Base-by-base conservation (phyloP, 768 basidiomycete genomes). In the Lactarius akahatsu region DNA sequence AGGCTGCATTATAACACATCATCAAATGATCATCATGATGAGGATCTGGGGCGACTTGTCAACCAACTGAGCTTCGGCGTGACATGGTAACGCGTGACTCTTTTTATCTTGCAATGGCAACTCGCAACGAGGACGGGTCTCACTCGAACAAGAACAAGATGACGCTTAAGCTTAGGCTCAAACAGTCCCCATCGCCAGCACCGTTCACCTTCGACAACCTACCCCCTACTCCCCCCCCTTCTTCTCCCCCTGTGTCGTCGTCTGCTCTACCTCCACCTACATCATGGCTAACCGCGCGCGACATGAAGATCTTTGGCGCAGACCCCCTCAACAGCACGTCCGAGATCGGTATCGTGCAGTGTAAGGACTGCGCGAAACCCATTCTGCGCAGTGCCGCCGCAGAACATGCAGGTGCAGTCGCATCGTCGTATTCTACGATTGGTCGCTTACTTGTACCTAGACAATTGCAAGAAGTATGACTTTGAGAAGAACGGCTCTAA, bases 221-320 rank as follows among this genome's bases (percentile, higher is more conserved):
- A 2, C 72, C 77, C 2, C 59, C 70, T 16, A 71, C 70, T 2
- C 78, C 82, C 0, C 73, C 79, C 9, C 77, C 81, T 0, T 75
- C 77, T 13, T 66, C 59, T 1, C 62, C 73, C 4, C 69, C 79
- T 7, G 67, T 73, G 1, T 36, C 64, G 0, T 7, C 2, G 6
- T 34, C 23, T 26, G 52, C 40, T 11, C 76, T 86, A 3, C 82
- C 85, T 0, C 92, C 93, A 0, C 93, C 94, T 0, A 90, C 92
- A 28, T 83, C 87, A 78, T 93, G 92, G 88, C 86, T 96, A 16
- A 85, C 89, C 32, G 92, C 90, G 9, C 83, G 83, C 57, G 92
- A 95, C 72, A 95, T 94, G 94, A 90, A 89, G 80, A 82, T 90
- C 67, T 96, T 91, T 76, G 93, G 93, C 38, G 81, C 87, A 2